Evolutionary conservation across 2,329 filamentous ascomycete species (phyloP), one percentile per base, ranked within the genome.

Genomic region (Aquanectria penicillioides): DNA sequence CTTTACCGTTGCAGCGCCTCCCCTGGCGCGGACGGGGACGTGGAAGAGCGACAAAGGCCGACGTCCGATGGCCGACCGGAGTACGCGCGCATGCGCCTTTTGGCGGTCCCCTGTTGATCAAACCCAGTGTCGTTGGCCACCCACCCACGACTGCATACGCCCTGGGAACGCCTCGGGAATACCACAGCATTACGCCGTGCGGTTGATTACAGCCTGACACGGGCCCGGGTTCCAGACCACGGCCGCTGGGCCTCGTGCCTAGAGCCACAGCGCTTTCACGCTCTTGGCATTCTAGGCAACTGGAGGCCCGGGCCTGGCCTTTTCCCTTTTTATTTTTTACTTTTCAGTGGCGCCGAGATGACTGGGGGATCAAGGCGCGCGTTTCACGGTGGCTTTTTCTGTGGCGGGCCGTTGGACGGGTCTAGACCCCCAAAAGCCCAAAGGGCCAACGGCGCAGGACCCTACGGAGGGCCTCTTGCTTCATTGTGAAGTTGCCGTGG

Each of bases 91-190:
- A 40, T n/a, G 29, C 53, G 26, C 37, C 43, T 28, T 18, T 23
- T 23, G 15, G 20, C 7, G 6, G 12, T 7, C 23, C 38, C 31
- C 20, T 51, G 31, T 34, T 44, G 38, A 34, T 50, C 47, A 40
- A 31, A n/a, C 51, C 34, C 15, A 17, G 51, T 26, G 41, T 46
- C 17, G 7, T 23, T n/a, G n/a, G 23, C 26, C 41, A 29, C n/a
- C 28, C 41, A 33, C 18, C 12, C 22, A 12, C 13, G 23, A n/a
- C 13, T 26, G 37, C 34, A 47, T 22, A 29, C 37, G 53, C 47
- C 25, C 20, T 61, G 54, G 65, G 52, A 67, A 69, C 68, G 66
- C 52, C 43, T 67, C 66, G 66, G 66, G 55, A 69, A 65, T 69
- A 69, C 62, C 62, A 62, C 23, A 43, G 25, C 10, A 22, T 40